These are phyloP conservation scores for Chlorophyllum brunneum DNA, from an alignment of 768 basidiomycete genomes.

Conservation along the genomic window DNA sequence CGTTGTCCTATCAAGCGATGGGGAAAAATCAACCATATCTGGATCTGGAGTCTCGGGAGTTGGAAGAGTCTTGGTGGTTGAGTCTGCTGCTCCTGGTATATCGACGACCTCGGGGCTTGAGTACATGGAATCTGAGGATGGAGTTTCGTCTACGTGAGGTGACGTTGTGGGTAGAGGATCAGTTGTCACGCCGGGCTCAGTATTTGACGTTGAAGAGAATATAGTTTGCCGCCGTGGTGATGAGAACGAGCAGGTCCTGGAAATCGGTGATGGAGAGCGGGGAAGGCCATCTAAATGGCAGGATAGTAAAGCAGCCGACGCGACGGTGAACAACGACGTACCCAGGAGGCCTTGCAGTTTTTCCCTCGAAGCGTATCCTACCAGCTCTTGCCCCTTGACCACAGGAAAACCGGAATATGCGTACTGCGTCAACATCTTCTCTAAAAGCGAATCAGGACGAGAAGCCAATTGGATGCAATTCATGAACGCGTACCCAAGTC, in stretches of 20 bases:
- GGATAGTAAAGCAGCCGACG: not conserved
- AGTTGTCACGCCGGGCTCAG: not conserved
- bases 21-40: slow-evolving; percentile 32
- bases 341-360: slow-evolving; percentile 38
- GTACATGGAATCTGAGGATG: not conserved
- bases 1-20: slow-evolving; percentile 43
- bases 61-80: slow-evolving; percentile 12
- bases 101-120: slow-evolving; percentile 3
- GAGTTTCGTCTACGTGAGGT: not conserved
- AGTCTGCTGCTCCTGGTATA: not conserved
- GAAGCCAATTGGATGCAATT: not conserved
- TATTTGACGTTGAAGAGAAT: not conserved
- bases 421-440: slow-evolving; percentile 34
- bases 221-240: not conserved
- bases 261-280: not conserved
- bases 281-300: slow-evolving; percentile 18
- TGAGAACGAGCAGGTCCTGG: slow-evolving; percentile 41
- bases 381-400: slow-evolving; percentile 40
- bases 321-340: slow-evolving; percentile 17
- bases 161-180: not conserved
- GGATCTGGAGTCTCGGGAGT: slow-evolving; percentile 21
- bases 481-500: slow-evolving; percentile 38
- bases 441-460: not conserved
- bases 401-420: slow-evolving; percentile 67
- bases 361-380: slow-evolving; percentile 62